Evolutionary conservation across 129 eudicot genomes (phyloP).

Genomic region (Centrapalus pauciflorus): DNA sequence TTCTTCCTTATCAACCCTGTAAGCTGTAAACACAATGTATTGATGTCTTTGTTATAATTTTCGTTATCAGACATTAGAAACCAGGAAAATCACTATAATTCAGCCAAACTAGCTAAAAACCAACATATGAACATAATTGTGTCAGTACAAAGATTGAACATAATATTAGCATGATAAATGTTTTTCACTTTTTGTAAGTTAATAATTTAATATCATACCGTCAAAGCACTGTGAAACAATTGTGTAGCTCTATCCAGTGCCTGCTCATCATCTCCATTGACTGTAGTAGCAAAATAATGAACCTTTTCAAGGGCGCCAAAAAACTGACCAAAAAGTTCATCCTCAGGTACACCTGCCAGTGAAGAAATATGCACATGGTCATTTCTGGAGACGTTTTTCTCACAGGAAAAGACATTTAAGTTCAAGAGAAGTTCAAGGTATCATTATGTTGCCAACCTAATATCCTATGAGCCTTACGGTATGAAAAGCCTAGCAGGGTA

Average conservation of each 20-base stretch:
- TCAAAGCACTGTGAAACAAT: slow-evolving; percentile 59
- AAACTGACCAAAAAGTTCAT: slow-evolving; percentile 82
- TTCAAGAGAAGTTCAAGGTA: background rate
- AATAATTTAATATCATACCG: slow-evolving; percentile 33
- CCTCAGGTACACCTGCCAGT: slow-evolving; percentile 48
- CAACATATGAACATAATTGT: background rate
- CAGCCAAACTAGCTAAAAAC: background rate
- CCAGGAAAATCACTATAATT: background rate
- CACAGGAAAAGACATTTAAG: background rate
- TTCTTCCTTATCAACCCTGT: no score
- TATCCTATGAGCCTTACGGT: no score
- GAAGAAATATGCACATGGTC: background rate
- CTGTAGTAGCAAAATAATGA: slow-evolving; percentile 52
- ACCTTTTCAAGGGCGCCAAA: slow-evolving; percentile 69
- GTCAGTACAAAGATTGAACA: background rate
- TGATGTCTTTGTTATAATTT: no score
- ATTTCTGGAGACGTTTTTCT: background rate
- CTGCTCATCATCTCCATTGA: slow-evolving; percentile 72
- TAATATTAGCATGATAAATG: background rate
- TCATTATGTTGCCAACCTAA: background rate
- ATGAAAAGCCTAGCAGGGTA: no score
- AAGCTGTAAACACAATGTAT: no score
- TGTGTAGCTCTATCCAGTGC: slow-evolving; percentile 69
- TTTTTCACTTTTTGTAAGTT: background rate
- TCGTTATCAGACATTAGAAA: no score